phyloP scores from a whole-genome alignment of 2,329 filamentous ascomycete genomes.

The Alternaria incomplexa region DNA sequence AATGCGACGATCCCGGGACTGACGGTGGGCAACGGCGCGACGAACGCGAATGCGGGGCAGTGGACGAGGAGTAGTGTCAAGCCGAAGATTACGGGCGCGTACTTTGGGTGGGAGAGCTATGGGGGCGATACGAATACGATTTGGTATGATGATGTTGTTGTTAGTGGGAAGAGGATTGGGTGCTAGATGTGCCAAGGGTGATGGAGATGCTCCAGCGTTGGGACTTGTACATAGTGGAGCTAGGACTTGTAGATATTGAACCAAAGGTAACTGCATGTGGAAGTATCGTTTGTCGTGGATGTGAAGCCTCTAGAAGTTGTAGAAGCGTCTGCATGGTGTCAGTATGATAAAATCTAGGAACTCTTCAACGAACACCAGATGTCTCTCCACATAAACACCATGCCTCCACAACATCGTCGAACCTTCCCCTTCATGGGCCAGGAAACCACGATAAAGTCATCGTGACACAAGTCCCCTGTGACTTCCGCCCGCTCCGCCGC shows the following conservation, averaged over 20 bases:
- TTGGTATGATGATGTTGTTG: constrained; percentile 66
- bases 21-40: constrained; percentile 54
- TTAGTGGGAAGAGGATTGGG: constrained; percentile 58
- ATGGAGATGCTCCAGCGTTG: neutral
- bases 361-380: neutral
- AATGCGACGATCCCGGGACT: constrained; percentile 59
- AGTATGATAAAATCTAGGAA: neutral
- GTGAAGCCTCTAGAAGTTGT: neutral
- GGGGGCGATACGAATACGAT: constrained; percentile 66
- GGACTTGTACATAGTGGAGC: neutral
- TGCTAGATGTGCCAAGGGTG: constrained; percentile 42
- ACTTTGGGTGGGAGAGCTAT: constrained; percentile 70
- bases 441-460: neutral
- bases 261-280: neutral
- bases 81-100: constrained; percentile 62
- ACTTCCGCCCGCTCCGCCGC: neutral
- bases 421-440: neutral
- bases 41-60: constrained; percentile 59
- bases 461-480: neutral
- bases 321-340: neutral
- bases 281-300: neutral
- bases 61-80: constrained; percentile 60
- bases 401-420: neutral
- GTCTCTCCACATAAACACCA: neutral
- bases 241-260: neutral